These are phyloP conservation scores for Pichia occidentalis DNA, from an alignment of 805 yeast species.

Conservation along the genomic window DNA sequence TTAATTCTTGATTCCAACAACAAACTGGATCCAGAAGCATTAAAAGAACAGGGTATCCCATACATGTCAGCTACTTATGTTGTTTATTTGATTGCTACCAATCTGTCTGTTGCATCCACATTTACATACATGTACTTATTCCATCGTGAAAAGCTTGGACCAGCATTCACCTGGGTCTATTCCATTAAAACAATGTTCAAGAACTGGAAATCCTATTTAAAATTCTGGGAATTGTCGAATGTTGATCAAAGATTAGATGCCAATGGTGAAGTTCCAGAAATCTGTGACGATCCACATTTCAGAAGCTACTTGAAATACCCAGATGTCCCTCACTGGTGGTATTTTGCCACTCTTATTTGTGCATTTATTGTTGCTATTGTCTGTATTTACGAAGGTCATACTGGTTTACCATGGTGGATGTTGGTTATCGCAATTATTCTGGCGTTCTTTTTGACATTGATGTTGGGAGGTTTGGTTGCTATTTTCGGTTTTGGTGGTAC, in stretches of 20 bases:
- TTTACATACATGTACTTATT: constrained; percentile 28
- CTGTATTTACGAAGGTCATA: constrained; percentile 1
- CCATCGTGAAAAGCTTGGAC: constrained; percentile 23
- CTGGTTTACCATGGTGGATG: constrained; percentile 1
- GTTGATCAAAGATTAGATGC: constrained; percentile 19
- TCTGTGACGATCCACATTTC: constrained; percentile 2
- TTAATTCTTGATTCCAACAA: constrained; percentile 21
- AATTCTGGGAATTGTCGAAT: constrained; percentile 37
- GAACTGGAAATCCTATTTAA: constrained; percentile 39
- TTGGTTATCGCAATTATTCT: constrained; percentile 1
- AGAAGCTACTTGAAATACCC: constrained; percentile 1
- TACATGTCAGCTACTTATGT: constrained; percentile 29
- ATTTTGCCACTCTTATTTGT: not conserved
- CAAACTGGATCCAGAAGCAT: constrained; percentile 21
- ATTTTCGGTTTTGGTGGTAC: constrained; percentile 20
- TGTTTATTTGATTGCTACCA: constrained; percentile 28
- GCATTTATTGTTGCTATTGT: not conserved
- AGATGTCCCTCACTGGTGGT: constrained; percentile 2
- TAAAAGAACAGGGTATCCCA: constrained; percentile 26
- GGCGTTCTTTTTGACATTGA: not conserved
- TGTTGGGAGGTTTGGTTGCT: not conserved
- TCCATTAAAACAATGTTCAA: constrained; percentile 19
- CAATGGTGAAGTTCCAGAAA: constrained; percentile 19
- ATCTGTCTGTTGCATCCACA: constrained; percentile 30
- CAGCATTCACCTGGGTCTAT: constrained; percentile 22